A percentile compares a stretch with the other conserved stretches of the same genome.
Conservation (phyloP, 2,329 filamentous ascomycete species). For the Neonectria neomacrospora region DNA sequence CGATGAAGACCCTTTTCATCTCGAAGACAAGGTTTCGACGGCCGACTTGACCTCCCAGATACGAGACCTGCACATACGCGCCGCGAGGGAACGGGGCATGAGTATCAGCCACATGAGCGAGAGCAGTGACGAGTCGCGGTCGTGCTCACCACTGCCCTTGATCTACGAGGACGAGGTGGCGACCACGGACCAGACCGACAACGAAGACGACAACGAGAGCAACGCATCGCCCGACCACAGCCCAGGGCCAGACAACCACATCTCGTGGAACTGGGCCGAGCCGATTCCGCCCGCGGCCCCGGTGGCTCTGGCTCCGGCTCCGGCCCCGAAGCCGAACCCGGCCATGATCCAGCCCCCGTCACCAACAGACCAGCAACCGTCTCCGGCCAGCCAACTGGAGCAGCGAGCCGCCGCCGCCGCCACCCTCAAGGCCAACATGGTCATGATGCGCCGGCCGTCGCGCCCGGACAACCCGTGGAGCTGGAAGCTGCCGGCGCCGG, state of each 20-base stretch:
- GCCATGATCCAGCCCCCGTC: background rate
- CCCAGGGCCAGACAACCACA: conserved; percentile 8
- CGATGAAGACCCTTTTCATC: conserved; percentile 9
- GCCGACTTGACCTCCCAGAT: background rate
- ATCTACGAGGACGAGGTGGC: conserved; percentile 11
- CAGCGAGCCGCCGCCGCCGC: background rate
- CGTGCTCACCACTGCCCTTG: conserved; percentile 19
- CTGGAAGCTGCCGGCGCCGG: conserved; percentile 22
- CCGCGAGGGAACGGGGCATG: background rate
- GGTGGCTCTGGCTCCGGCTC: conserved; percentile 11
- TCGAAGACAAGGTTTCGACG: conserved; percentile 11
- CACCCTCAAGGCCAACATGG: conserved; percentile 15
- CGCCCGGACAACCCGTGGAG: conserved; percentile 24
- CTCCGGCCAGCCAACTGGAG: background rate
- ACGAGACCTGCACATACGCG: background rate
- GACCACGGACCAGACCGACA: conserved; percentile 3
- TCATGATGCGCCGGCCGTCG: conserved; percentile 20
- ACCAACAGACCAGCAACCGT: background rate
- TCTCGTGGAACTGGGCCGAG: conserved; percentile 26
- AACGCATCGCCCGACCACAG: background rate
- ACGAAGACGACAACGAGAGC: background rate
- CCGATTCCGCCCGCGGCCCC: conserved; percentile 5
- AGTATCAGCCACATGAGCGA: conserved; percentile 20
- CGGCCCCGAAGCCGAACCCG: conserved; percentile 9
- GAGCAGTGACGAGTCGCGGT: conserved; percentile 12